A percentile compares a stretch with the other conserved stretches of the same genome.
Conservation (phyloP, 2,329 filamentous ascomycete genomes). For the Didymella keratinophila region DNA sequence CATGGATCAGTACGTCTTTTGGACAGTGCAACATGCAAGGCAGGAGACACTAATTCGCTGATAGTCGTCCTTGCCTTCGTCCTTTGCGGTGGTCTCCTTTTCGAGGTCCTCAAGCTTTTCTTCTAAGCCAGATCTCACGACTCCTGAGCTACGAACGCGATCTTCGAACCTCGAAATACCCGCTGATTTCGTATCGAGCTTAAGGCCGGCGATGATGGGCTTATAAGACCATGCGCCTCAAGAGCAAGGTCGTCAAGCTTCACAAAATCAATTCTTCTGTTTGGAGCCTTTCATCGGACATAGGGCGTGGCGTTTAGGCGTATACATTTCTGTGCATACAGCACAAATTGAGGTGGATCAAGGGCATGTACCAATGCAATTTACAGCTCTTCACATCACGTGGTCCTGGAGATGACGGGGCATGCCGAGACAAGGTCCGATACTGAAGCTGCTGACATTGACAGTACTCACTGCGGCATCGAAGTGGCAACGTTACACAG, state of each 20-base stretch:
- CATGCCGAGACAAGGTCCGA: too few relatives aligned
- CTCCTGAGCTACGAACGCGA: neutral
- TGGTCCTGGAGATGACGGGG: neutral
- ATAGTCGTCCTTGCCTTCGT: constrained; percentile 69
- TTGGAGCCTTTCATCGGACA: constrained; percentile 8
- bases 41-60: neutral
- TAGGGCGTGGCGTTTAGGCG: constrained; percentile 19
- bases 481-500: too few relatives aligned
- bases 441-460: too few relatives aligned
- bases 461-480: too few relatives aligned
- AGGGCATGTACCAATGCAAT: constrained; percentile 14
- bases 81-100: constrained; percentile 66
- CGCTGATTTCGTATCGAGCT: too few relatives aligned
- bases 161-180: neutral
- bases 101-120: constrained; percentile 63
- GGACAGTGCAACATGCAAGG: too few relatives aligned
- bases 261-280: constrained; percentile 6
- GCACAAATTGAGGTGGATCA: neutral
- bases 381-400: neutral
- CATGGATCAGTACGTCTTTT: constrained; percentile 66
- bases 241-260: neutral
- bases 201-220: neutral
- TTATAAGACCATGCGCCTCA: neutral
- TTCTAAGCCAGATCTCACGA: constrained; percentile 39
- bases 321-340: constrained; percentile 9